phyloP scores from a whole-genome alignment of 805 yeast species.

The Jamesozyma rosinii region DNA sequence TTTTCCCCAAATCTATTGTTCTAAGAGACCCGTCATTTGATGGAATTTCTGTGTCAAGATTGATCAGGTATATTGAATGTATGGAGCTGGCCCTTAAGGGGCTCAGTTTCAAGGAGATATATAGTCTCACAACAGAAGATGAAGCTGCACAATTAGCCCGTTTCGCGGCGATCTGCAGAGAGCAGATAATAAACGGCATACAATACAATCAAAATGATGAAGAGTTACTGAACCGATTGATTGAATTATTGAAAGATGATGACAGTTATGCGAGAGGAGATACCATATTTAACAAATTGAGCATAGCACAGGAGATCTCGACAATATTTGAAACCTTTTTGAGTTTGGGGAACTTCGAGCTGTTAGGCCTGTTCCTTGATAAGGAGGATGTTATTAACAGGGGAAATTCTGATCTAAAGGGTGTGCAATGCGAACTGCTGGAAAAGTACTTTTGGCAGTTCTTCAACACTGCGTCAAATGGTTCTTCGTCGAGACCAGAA shows the following conservation, averaged over 20 bases:
- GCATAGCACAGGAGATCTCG: slow-evolving; percentile 8
- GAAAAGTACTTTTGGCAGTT: slow-evolving; percentile 34
- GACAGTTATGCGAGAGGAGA: not conserved
- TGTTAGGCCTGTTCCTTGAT: slow-evolving; percentile 14
- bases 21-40: not conserved
- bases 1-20: not conserved
- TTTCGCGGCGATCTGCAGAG: slow-evolving; percentile 15
- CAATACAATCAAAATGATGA: not conserved
- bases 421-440: slow-evolving; percentile 12
- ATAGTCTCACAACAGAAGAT: slow-evolving; percentile 15
- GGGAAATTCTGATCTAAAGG: slow-evolving; percentile 1
- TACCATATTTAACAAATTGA: slow-evolving; percentile 14
- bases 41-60: slow-evolving; percentile 5
- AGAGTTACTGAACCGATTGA: not conserved
- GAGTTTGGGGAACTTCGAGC: slow-evolving; percentile 23
- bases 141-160: slow-evolving; percentile 19
- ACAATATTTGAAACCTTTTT: slow-evolving; percentile 24
- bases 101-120: slow-evolving; percentile 16
- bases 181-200: not conserved
- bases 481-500: slow-evolving; percentile 33
- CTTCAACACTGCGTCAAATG: slow-evolving; percentile 37
- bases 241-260: not conserved
- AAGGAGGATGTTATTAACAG: not conserved
- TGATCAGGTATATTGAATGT: slow-evolving; percentile 11
- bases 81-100: slow-evolving; percentile 10